Evolutionary conservation across 345 rosid genomes (phyloP).

Genomic region (Hypericum perforatum): DNA sequence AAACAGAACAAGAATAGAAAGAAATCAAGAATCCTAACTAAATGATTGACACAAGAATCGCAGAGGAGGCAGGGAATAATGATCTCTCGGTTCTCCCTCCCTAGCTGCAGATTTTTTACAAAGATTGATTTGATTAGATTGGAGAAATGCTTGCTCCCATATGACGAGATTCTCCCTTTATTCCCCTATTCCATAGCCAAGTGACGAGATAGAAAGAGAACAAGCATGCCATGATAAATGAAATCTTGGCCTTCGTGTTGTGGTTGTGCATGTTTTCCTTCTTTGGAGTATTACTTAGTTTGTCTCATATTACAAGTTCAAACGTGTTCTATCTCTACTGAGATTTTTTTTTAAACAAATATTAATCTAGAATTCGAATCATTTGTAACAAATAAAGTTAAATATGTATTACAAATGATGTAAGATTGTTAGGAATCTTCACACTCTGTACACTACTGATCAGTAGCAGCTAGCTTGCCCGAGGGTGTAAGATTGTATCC

Average conservation of each 20-base stretch:
- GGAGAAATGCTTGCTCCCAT: slow-evolving; percentile 21
- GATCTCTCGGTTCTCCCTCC: slow-evolving; percentile 16
- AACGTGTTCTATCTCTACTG: no score
- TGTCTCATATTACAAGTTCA: no score
- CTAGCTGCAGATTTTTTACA: slow-evolving; percentile 10
- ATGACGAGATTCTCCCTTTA: slow-evolving; percentile 36
- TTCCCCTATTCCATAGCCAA: slow-evolving; percentile 25
- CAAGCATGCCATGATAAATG: slow-evolving; percentile 3
- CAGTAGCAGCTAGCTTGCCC: slow-evolving; percentile 11
- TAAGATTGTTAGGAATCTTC: slow-evolving; percentile 39
- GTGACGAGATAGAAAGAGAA: slow-evolving; percentile 9
- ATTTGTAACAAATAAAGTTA: no score
- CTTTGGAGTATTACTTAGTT: no score
- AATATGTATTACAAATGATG: no score
- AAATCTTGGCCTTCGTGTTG: neutral
- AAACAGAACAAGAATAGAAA: slow-evolving; percentile 3
- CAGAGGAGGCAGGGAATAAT: slow-evolving; percentile 11
- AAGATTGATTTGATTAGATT: no score
- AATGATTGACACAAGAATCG: slow-evolving; percentile 26
- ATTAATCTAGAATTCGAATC: no score
- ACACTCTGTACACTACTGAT: slow-evolving; percentile 19
- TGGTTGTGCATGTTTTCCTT: no score
- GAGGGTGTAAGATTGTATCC: no score
- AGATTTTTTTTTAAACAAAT: no score
- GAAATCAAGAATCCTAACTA: slow-evolving; percentile 11